A percentile compares a stretch with the other conserved stretches of the same genome.
Evolutionary conservation across 192 early-diverging fungal genomes (phyloP).

Genomic region (Entrophospora sp.): DNA sequence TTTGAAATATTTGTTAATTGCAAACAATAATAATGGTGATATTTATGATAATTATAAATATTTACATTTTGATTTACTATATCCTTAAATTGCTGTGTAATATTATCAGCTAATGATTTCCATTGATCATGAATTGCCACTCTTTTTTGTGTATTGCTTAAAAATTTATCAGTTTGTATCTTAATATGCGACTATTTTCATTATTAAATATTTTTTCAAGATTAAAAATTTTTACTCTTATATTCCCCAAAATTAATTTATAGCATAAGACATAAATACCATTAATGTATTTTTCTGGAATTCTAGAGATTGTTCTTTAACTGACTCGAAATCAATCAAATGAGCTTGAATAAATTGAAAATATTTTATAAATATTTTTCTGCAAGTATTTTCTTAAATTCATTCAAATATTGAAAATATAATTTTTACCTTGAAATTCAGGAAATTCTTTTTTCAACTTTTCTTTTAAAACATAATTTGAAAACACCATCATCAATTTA

Average conservation of each 20-base stretch:
- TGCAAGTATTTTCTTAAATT: too few relatives aligned
- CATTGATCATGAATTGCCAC: neutral
- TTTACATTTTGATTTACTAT: neutral
- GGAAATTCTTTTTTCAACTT: neutral
- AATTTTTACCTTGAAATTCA: neutral
- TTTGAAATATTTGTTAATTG: neutral
- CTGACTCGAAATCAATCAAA: neutral
- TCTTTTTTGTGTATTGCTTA: neutral
- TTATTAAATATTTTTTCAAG: too few relatives aligned
- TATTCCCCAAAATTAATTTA: neutral
- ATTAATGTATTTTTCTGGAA: neutral
- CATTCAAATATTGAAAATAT: too few relatives aligned
- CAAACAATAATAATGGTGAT: neutral
- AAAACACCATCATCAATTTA: slow-evolving; percentile 3
- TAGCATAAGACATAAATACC: neutral
- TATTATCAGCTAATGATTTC: neutral
- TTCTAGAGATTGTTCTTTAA: neutral
- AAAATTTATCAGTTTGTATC: slow-evolving; percentile 10
- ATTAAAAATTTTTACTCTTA: too few relatives aligned
- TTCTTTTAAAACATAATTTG: neutral
- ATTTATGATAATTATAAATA: neutral
- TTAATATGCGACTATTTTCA: neutral
- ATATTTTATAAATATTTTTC: too few relatives aligned
- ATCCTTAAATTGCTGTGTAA: neutral
- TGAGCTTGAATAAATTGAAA: neutral